A percentile compares a stretch with the other conserved stretches of the same genome.
phyloP scores from a whole-genome alignment of 352 stramenopile species.

The Pythium rishiriense region DNA sequence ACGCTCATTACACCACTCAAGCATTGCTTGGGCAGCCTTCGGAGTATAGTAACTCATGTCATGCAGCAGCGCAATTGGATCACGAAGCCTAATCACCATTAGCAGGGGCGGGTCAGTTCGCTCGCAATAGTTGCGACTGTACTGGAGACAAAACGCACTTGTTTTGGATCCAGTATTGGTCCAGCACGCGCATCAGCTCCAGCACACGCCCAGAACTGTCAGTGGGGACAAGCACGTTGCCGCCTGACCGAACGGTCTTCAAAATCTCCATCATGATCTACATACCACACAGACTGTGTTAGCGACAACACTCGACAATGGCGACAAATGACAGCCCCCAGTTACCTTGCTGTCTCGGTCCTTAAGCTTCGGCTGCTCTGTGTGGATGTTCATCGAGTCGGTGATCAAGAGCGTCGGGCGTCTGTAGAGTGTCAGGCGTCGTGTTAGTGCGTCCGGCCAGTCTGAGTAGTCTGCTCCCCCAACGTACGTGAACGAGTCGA shows the following conservation, averaged over 20 bases:
- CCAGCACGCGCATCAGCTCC: slow-evolving; percentile 94
- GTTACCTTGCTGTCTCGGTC: slow-evolving; percentile 84
- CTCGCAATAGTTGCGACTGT: background rate
- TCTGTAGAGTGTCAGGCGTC: slow-evolving; percentile 28
- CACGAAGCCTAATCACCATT: slow-evolving; percentile 52
- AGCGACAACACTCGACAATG: background rate
- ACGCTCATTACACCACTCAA: slow-evolving; percentile 89
- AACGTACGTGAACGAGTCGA: slow-evolving; percentile 91
- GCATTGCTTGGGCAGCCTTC: slow-evolving; percentile 86
- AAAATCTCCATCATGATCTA: slow-evolving; percentile 94
- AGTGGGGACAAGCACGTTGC: slow-evolving; percentile 95
- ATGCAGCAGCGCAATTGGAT: slow-evolving; percentile 85
- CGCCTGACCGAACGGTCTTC: slow-evolving; percentile 90
- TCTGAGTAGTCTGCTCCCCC: background rate
- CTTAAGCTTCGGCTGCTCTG: slow-evolving; percentile 86
- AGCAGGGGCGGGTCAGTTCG: background rate
- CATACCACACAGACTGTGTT: background rate
- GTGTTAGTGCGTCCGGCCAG: background rate
- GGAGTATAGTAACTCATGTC: slow-evolving; percentile 91
- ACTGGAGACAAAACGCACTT: slow-evolving; percentile 54
- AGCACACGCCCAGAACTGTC: slow-evolving; percentile 94
- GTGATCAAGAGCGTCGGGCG: slow-evolving; percentile 87
- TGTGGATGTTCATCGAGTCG: slow-evolving; percentile 87
- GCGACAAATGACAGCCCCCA: background rate
- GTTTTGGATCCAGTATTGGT: slow-evolving; percentile 96